Evolutionary conservation across 306 rosid genomes (phyloP), one percentile per base, ranked within the genome.

Genomic region (Gleditsia sinensis): DNA sequence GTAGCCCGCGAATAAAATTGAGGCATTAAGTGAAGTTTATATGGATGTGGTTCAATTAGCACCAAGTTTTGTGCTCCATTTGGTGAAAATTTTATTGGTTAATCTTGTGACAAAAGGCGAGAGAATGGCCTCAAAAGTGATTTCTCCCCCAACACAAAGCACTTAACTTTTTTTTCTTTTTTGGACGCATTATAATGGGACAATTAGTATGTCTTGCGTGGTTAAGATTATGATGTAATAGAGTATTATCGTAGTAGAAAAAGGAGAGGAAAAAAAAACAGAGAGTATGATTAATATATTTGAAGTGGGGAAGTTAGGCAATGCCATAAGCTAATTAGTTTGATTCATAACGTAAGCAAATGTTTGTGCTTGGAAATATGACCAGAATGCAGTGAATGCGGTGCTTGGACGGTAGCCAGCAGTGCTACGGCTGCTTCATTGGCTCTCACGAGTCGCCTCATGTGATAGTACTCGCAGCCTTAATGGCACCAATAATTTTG

Each of bases 401-500:
- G 69, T 43, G 60, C 49, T 56, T 66, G 74, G 49, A 66, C 33
- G 80, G 66, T 17, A 67, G 27, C 24, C 68, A 76, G 43, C 80
- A 55, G 36, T 36, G 7, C 1, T 19, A 20, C 36, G 33, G n/a
- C 32, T 51, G 43, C 19, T 56, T 74, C 58, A 66, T 67, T 34
- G 39, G 6, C 8, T 28, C 32, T 28, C 7, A 0, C 6, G 54
- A 67, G n/a, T 67, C 59, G 74, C 61, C 61, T 67, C 60, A 75
- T 76, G 75, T 76, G 49, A 42, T 43, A 37, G 37, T 54, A 75
- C 74, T n/a, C n/a, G n/a, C n/a, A n/a, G n/a, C n/a, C n/a, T n/a
- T 53, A 53, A 71, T 69, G 71, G 56, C 75, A 48, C 64, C 81
- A 77, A 69, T 69, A 69, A 77, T 77, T 76, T 67, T 45, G 70